Evolutionary conservation across 2,329 filamentous ascomycete species (phyloP), one percentile per base, ranked within the genome.

Genomic region (Paraphoma chrysanthemicola): DNA sequence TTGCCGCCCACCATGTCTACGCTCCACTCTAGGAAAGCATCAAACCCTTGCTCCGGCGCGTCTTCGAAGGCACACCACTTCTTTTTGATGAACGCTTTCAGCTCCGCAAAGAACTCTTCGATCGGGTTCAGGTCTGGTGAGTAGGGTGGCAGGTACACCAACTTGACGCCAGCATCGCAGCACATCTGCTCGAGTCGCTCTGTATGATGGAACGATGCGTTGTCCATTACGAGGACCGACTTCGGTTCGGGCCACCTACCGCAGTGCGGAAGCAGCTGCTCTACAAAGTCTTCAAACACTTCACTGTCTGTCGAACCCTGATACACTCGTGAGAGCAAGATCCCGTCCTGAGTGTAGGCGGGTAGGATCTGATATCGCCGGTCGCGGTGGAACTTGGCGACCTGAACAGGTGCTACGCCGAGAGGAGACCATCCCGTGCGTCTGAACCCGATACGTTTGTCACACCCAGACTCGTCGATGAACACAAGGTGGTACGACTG

Each of bases 391-490:
- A 56, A 62, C 42, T 47, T 41, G 30, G 64, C 57, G 29, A 73
- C 51, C 48, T 75, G 50, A 4, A 67, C 57, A 56, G 57, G 51
- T 23, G 48, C 41, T 39, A 45, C 33, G 17, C 51, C 44, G 10
- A 33, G 23, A 10, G 70, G 75, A 52, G 75, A 72, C 76, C 71
- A 80, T 4, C 71, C 71, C 8, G 60, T 77, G 14, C 70, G 62
- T 50, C 76, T 62, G 52, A 69, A 73, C 10, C 74, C 69, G 56
- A 69, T 63, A 16, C 64, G 63, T 57, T 73, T 77, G 54, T 79
- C 70, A 61, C 66, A 77, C 3, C 74, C 70, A 55, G 77, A 78
- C 60, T 80, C 68, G 54, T 79, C 70, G 31, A 79, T 63, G 51
- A 64, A 79, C 9, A 79, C 68, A 10, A 77, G 59, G 29, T 78